Evolutionary conservation across 2,329 filamentous ascomycete species (phyloP), one percentile per base, ranked within the genome.

Genomic region (Paraconiothyrium brasiliense): DNA sequence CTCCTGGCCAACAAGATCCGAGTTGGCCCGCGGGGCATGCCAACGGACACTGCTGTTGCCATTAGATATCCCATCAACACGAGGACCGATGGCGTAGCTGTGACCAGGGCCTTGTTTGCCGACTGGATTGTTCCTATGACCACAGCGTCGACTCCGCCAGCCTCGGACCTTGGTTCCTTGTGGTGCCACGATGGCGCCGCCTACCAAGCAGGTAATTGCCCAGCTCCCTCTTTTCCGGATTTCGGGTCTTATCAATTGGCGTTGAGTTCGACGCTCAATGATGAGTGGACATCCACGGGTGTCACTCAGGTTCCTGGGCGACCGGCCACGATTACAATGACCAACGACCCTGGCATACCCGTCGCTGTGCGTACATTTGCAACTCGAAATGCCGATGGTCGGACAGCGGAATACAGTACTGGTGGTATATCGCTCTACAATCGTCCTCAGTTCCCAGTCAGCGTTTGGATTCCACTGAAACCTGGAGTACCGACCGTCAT

Each of bases 1-100:
- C 49, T 52, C 22, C 34, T 52, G 34, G 49, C 49, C n/a, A 52
- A 52, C 49, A 52, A 52, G 34, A 24, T 52, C 32, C 49, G 49
- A 52, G 49, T 39, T 10, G 49, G 49, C 32, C 32, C 49, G 7
- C 49, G 34, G 16, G 39, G 39, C 4, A 37, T 52, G 16, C 11
- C 49, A 13, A 13, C 32, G 5, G 49, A 52, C 34, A 52, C 49
- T 6, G 49, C 49, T 37, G 13, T 52, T 24, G 49, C 49, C n/a
- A 52, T 52, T 7, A 39, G 24, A 32, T 52, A 52, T 34, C 49
- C 49, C 6, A 52, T 52, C 32, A 52, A 39, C 20, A 52, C 49
- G 24, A 52, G 49, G 11, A 52, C 49, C 34, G 49, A 52, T 52
- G 49, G 49, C 8, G 49, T 52, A 24, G 32, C 49, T 39, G 49